Base-by-base conservation (phyloP, 2,329 filamentous ascomycete species). In the Malbranchea cinnamomea region DNA sequence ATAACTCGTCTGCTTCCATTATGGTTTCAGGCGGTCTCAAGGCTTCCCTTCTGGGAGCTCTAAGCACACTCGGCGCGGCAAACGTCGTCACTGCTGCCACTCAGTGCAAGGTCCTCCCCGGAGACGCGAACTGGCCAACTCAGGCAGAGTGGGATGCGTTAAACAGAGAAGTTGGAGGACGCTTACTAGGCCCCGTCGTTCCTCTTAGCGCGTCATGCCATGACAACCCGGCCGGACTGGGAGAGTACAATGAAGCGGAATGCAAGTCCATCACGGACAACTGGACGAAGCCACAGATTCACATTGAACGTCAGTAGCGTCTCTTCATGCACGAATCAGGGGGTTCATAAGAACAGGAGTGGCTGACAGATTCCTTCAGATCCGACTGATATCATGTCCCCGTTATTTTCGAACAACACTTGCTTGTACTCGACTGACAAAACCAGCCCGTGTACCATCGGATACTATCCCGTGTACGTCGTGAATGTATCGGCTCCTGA, bases 61-160 rank as follows among this genome's bases (percentile, higher is more conserved):
- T n/a, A n/a, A n/a, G n/a, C n/a, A n/a, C n/a, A n/a, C 28, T 30
- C 17, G 28, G 11, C 9, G 13, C 23, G 33, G 32, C 38, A 38
- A 38, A 33, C 31, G 34, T 22, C 34, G 16, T 19, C 12, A 23
- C 16, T 18, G 20, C 35, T n/a, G n/a, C n/a, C n/a, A n/a, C n/a
- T n/a, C n/a, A n/a, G n/a, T 28, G 26, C 12, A 28, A 28, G 26
- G 15, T 18, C 9, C 6, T 15, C 9, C 26, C 26, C 6, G 26
- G 15, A 7, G 26, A 28, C 12, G 8, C 6, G 9, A 6, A 8
- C 6, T 31, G 29, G 29, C 29, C 29, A n/a, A 26, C n/a, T 12
- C 6, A 12, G 6, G 21, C 13, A 6, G 13, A 10, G 16, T 31
- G 29, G 29, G 22, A 25, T 12, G 5, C 13, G 22, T 31, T 31